Base-by-base conservation (phyloP, 768 basidiomycete species). In the Crucibulum laeve region DNA sequence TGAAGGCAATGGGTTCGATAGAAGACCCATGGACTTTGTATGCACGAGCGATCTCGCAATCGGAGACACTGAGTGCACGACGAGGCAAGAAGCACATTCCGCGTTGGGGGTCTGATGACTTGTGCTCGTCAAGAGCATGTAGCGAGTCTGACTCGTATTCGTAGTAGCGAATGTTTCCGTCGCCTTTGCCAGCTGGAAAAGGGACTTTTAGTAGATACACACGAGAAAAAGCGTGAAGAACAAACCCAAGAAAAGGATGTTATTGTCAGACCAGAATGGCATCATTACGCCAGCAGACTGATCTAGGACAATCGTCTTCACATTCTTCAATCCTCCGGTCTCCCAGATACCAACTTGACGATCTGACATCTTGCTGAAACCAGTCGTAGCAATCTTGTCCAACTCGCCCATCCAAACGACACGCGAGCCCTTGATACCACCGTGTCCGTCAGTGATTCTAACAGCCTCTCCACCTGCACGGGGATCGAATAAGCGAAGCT, bases 201-300 rank as follows among this genome's bases (percentile, higher is more conserved):
- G 48, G 38, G 30, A 48, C 38, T 19, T 25, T 37, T 40, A 40
- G 23, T 38, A 43, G 34, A 22, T 43, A 1, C 10, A 19, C 38
- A 43, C 38, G 5, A 28, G 17, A 15, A 3, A 37, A n/a, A 15
- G 40, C 15, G 23, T 19, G 36, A 42, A 25, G 28, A 3, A 64
- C 77, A 25, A 40, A 83, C 80, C 82, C 46, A 91, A 71, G 77
- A 92, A 91, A 33, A 93, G 67, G 42, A 96, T 87, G 52, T 89
- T 87, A 61, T 95, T 97, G 53, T 95, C 93, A 32, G 80, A 83
- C 84, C 91, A 98, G 81, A 96, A 96, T 2, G 95, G 95, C 93
- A 98, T 98, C 33, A 94, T 62, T 7, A 95, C 91, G 28, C 95
- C 95, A 40, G 93, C 82, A 28, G 84, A 85, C 61, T 94, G 91